Evolutionary conservation across 306 rosid genomes (phyloP).

Genomic region (Fagus sylvatica): DNA sequence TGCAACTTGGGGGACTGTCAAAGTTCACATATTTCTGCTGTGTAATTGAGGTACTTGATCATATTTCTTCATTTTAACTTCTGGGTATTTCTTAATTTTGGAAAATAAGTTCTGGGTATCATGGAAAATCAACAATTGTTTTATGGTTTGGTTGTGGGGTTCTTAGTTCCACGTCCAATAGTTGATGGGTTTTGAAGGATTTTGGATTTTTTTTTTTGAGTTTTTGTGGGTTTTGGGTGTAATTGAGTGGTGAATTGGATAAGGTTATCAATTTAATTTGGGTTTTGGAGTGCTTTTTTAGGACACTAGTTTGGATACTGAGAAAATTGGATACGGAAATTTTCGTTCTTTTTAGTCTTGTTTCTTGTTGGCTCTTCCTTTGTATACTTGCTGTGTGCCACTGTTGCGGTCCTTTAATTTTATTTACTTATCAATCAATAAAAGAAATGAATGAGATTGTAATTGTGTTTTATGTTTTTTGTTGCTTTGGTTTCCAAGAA

Average conservation of each 20-base stretch:
- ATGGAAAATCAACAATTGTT: slow-evolving; percentile 8
- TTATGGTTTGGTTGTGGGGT: slow-evolving; percentile 7
- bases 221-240: slow-evolving; percentile 21
- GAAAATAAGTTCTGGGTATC: slow-evolving; percentile 26
- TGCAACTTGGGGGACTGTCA: slow-evolving; percentile 17
- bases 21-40: slow-evolving; percentile 26
- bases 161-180: slow-evolving; percentile 3
- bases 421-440: too few species aligned
- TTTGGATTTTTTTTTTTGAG: slow-evolving; percentile 15
- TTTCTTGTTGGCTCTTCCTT: too few species aligned
- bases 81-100: slow-evolving; percentile 11
- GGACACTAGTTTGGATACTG: slow-evolving; percentile 16
- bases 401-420: too few species aligned
- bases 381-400: too few species aligned
- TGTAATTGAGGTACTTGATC: slow-evolving; percentile 36
- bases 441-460: neutral
- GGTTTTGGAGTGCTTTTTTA: slow-evolving; percentile 22
- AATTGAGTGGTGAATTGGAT: slow-evolving; percentile 24
- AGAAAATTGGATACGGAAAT: slow-evolving; percentile 15
- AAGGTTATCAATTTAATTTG: slow-evolving; percentile 19
- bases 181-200: slow-evolving; percentile 15
- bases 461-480: slow-evolving; percentile 13
- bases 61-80: slow-evolving; percentile 13
- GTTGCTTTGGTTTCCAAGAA: slow-evolving; percentile 24
- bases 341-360: too few species aligned